These are phyloP conservation scores for Cubamyces lactineus DNA, from an alignment of 768 basidiomycete genomes.

Conservation along the genomic window DNA sequence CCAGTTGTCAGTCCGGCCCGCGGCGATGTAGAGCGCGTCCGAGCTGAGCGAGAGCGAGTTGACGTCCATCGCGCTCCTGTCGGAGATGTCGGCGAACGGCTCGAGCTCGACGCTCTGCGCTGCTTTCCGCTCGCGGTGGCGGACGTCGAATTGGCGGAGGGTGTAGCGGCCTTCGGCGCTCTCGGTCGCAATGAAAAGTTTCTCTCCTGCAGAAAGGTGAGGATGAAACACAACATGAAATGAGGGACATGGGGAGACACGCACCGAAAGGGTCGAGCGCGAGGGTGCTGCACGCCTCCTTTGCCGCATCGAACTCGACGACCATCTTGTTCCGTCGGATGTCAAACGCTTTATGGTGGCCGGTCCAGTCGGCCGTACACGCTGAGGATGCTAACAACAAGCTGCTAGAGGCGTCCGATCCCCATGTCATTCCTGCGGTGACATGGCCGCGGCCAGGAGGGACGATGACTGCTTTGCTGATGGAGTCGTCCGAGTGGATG, in stretches of 20 bases:
- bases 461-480: not conserved
- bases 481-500: not conserved
- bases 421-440: conserved; percentile 25
- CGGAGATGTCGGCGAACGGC: conserved; percentile 17
- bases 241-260: not conserved
- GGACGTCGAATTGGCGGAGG: conserved; percentile 22
- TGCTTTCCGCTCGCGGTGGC: not conserved
- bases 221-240: not conserved
- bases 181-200: conserved; percentile 19
- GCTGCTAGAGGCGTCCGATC: not conserved
- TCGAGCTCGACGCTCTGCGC: conserved; percentile 17
- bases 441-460: not conserved
- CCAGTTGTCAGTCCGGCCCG: conserved; percentile 61
- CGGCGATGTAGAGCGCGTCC: conserved; percentile 61
- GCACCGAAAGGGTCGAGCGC: conserved; percentile 15
- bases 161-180: not conserved
- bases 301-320: conserved; percentile 16
- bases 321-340: not conserved
- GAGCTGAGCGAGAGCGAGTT: conserved; percentile 57
- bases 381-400: conserved; percentile 21
- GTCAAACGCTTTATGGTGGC: conserved; percentile 23
- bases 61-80: conserved; percentile 42
- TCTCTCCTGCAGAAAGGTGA: conserved; percentile 3
- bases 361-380: not conserved
- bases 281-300: conserved; percentile 16